Base-by-base conservation (phyloP, 805 yeast genomes). In the Limtongozyma cylindracea region DNA sequence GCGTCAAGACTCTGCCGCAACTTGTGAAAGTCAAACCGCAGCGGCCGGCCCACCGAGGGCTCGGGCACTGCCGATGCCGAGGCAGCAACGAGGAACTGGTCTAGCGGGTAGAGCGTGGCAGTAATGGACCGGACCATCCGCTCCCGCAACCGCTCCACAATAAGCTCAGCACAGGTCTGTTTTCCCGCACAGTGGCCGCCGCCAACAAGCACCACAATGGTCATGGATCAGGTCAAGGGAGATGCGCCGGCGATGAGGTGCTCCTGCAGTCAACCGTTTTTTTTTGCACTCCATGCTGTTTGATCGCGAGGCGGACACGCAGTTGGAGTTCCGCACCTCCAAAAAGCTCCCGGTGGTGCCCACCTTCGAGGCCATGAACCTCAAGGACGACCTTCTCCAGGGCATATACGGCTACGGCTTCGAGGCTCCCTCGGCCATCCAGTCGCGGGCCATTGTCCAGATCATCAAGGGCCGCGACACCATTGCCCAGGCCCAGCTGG, bases 401-500 rank as follows among this genome's bases (percentile, higher is more conserved):
- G 64, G 78, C 36, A 67, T 78, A 34, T 78, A 61, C 46, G 76
- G 73, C 35, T 74, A 72, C 56, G 95, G 96, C 47, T 88, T 78
- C 48, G 96, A 84, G 54, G 64, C 66, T 24, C 98, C 98, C 32
- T 80, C 95, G 24, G 88, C 96, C 25, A 88, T 88, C 54, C 98
- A 88, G 56, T 82, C 80, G 43, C 68, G 98, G 49, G 98, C 96
- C 31, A 88, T 88, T 36, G 56, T 73, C 51, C 98, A 91, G 46
- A 82, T 88, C 47, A 72, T 80, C 37, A 70, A 68, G 41, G 94
- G 94, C 25, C 69, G 80, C 48, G 98, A 88, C 49, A 91, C 82
- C 24, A 66, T 88, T 31, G 98, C 98, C 28, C 98, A 88, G 55
- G 96, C 98, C 27, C 98, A 88, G 53, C 78, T 94, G 17, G 98